Base-by-base conservation (phyloP, 2,329 filamentous ascomycete species). In the Aspergillus fumigatus region DNA sequence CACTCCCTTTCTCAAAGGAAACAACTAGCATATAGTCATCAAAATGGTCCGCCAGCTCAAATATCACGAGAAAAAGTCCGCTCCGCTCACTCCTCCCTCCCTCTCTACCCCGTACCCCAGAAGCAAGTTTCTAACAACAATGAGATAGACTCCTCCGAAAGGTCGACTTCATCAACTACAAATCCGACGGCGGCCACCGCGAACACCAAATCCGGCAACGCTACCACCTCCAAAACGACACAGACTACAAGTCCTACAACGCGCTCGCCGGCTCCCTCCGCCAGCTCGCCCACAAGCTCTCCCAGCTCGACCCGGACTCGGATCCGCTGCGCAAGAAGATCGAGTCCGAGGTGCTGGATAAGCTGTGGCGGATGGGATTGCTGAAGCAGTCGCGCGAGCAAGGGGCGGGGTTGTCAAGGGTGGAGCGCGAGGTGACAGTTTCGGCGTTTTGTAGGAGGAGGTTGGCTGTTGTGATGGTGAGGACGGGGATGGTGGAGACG, bases 1-100 rank as follows among this genome's bases (percentile, higher is more conserved):
- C 2, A 5, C 4, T 14, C 32, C 11, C 11, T 35, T 14, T 14
- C 14, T 14, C 38, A 26, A 26, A 43, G 17, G 17, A 49, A 38
- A 45, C 32, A 25, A 19, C n/a, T 41, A 32, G 4, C 48, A 56
- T 27, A 55, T 27, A 55, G n/a, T 45, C 41, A 52, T 52, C 66
- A 78, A 65, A 56, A 97, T 97, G 94, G 91, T 96, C 65, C 88
- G 94, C 67, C 92, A 96, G 80, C 86, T 99, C 72, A 97, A 97
- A 79, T 85, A 96, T 77, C 93, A 97, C 78, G 94, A 99, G 86
- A 86, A 94, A 73, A 95, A 94, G 32, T 35, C 11, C 32, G 32
- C 2, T 4, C 11, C 21, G 21, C 21, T 23, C 21, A n/a, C n/a
- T 3, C 21, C 21, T 2, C 11, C 32, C 11, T 1, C 32, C 4